phyloP scores from a whole-genome alignment of 768 basidiomycete genomes.

The Amanita molliuscula region DNA sequence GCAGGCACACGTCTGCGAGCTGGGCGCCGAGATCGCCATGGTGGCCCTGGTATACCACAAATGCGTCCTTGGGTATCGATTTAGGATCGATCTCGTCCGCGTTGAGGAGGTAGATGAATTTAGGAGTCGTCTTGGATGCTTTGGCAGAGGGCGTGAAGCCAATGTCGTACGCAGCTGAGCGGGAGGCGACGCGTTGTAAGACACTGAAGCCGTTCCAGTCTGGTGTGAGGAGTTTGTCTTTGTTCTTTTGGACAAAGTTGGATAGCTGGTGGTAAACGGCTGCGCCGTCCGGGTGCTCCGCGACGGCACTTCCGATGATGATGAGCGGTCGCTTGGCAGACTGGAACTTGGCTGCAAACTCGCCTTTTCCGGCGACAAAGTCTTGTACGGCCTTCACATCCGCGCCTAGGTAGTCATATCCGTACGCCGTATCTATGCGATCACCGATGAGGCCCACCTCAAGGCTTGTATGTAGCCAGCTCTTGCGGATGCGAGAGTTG shows the following conservation, averaged over 20 bases:
- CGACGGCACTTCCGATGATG: conserved; percentile 81
- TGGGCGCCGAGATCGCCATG: conserved; percentile 96
- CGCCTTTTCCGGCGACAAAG: conserved; percentile 68
- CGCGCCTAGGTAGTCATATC: conserved; percentile 83
- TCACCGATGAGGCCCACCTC: conserved; percentile 90
- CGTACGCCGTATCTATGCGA: conserved; percentile 84
- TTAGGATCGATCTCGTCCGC: conserved; percentile 89
- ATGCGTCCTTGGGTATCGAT: conserved; percentile 83
- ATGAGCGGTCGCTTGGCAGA: conserved; percentile 86
- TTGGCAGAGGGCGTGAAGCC: conserved; percentile 84
- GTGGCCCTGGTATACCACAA: conserved; percentile 98
- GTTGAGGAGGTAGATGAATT: conserved; percentile 94
- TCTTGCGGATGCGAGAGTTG: conserved; percentile 94
- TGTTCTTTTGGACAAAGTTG: conserved; percentile 73
- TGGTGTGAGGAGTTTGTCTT: conserved; percentile 62
- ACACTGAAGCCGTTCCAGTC: conserved; percentile 96
- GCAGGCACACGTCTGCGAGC: conserved; percentile 93
- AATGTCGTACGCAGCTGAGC: conserved; percentile 89
- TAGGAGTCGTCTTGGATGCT: conserved; percentile 68
- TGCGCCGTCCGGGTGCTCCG: conserved; percentile 78
- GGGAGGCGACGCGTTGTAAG: conserved; percentile 90
- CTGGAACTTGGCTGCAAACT: conserved; percentile 81
- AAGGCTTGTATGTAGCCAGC: conserved; percentile 79
- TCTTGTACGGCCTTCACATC: conserved; percentile 66
- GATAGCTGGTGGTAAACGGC: conserved; percentile 69